Percentiles rank a stretch among this genome's conserved stretches.
Evolutionary conservation across 2,329 filamentous ascomycete species (phyloP).

Genomic region (Apiospora malaysiana): DNA sequence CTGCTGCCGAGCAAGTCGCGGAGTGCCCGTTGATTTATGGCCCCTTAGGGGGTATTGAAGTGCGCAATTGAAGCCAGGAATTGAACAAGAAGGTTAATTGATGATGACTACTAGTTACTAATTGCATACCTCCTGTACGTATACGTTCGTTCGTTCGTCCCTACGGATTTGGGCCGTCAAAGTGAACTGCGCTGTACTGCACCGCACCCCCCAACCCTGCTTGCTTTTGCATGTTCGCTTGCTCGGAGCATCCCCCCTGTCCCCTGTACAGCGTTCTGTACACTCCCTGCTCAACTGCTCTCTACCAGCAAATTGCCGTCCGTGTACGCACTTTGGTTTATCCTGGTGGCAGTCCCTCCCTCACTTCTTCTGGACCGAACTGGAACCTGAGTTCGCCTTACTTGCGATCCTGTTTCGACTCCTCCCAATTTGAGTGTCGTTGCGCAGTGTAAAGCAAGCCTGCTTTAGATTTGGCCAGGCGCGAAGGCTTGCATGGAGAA

Average conservation of each 20-base stretch:
- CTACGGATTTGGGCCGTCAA: not conserved
- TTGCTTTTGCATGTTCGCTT: conserved; percentile 16
- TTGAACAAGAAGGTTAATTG: not conserved
- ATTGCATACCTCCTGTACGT: not conserved
- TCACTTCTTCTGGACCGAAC: conserved; percentile 10
- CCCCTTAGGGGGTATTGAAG: not conserved
- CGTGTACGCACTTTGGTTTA: conserved; percentile 7
- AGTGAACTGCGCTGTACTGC: not conserved
- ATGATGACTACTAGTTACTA: not conserved
- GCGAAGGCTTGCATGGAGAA: conserved; percentile 16
- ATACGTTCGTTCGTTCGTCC: not conserved
- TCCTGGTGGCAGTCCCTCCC: conserved; percentile 14
- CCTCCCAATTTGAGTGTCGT: conserved; percentile 1
- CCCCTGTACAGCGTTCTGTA: not conserved
- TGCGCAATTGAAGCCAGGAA: not conserved
- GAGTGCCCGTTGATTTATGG: not conserved
- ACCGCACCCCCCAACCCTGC: not conserved
- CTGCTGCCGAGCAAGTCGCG: not conserved
- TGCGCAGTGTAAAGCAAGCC: conserved; percentile 13
- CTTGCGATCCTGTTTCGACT: not conserved
- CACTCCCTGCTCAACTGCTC: conserved; percentile 13
- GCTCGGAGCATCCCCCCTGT: conserved; percentile 7
- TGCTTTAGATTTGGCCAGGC: conserved; percentile 13
- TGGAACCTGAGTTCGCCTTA: conserved; percentile 5
- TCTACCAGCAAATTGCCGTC: conserved; percentile 16